phyloP scores from a whole-genome alignment of 768 basidiomycete species.

The Brasilioporus rufonigricans region DNA sequence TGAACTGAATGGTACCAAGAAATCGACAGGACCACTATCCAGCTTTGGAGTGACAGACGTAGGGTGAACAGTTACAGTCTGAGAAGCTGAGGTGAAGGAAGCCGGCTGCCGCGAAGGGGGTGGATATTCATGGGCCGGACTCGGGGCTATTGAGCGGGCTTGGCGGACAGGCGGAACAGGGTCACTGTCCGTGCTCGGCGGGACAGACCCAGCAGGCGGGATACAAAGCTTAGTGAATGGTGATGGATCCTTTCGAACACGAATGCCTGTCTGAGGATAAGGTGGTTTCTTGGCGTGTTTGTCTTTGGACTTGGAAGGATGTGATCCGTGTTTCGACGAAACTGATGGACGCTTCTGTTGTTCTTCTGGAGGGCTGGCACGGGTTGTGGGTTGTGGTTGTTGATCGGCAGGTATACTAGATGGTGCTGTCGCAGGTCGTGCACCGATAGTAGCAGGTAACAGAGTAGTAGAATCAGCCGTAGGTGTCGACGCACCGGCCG shows the following conservation, averaged over 20 bases:
- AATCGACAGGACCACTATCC: conserved; percentile 19
- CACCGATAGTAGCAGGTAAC: background rate
- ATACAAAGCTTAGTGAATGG: conserved; percentile 16
- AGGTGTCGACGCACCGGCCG: conserved; percentile 3
- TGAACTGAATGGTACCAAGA: conserved; percentile 22
- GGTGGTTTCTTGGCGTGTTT: conserved; percentile 41
- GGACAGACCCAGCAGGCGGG: conserved; percentile 3
- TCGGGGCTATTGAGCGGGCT: conserved; percentile 11
- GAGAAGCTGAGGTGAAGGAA: conserved; percentile 10
- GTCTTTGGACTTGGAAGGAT: conserved; percentile 34
- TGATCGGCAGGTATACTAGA: background rate
- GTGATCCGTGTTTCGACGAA: conserved; percentile 12
- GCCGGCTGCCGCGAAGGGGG: conserved; percentile 12
- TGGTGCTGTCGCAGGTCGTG: background rate
- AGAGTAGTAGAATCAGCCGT: background rate
- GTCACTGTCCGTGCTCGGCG: conserved; percentile 14
- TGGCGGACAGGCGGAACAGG: conserved; percentile 6
- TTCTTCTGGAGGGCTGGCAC: conserved; percentile 11
- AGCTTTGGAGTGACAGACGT: conserved; percentile 12
- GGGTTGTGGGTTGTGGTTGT: background rate
- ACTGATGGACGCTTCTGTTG: conserved; percentile 12
- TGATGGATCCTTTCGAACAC: conserved; percentile 39
- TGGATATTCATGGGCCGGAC: conserved; percentile 10
- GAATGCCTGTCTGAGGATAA: conserved; percentile 47
- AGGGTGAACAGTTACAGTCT: conserved; percentile 1